These are phyloP conservation scores for Lipomyces kockii DNA, from an alignment of 805 yeast genomes.

Conservation along the genomic window DNA sequence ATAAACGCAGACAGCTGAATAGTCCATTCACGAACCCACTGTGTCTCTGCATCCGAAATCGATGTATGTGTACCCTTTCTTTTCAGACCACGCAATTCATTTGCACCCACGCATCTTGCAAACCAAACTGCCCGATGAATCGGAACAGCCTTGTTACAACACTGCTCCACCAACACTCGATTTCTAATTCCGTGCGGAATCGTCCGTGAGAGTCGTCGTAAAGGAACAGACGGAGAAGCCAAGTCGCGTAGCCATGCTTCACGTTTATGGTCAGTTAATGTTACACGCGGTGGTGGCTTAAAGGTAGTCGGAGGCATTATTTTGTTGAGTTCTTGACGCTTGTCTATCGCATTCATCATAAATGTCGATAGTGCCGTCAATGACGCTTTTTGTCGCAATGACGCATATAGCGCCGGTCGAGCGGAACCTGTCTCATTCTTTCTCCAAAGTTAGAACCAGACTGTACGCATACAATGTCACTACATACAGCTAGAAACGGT, in stretches of 20 bases:
- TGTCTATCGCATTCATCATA: conserved; percentile 55
- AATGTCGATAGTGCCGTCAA: conserved; percentile 57
- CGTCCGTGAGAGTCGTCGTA: conserved; percentile 70
- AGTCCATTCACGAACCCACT: conserved; percentile 89
- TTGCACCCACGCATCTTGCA: conserved; percentile 81
- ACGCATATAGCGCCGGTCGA: conserved; percentile 56
- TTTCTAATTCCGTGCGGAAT: conserved; percentile 91
- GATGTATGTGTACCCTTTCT: conserved; percentile 50
- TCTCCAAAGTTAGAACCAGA: not conserved
- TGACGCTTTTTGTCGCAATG: conserved; percentile 48
- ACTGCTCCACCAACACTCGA: conserved; percentile 70
- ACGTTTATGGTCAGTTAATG: conserved; percentile 81
- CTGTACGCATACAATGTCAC: not conserved
- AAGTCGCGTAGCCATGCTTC: conserved; percentile 86
- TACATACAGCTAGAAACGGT: conserved; percentile 37
- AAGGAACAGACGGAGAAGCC: conserved; percentile 67
- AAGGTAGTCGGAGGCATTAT: conserved; percentile 59
- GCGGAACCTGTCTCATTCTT: conserved; percentile 74
- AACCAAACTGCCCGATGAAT: conserved; percentile 87
- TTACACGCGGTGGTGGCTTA: conserved; percentile 86
- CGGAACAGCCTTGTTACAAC: conserved; percentile 71
- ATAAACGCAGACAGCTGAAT: conserved; percentile 71
- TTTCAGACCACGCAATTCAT: conserved; percentile 66
- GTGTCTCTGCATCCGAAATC: conserved; percentile 49
- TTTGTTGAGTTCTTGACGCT: conserved; percentile 53